Evolutionary conservation across 371 early-diverging fungal species (phyloP).

Genomic region (Mucor piriformis): DNA sequence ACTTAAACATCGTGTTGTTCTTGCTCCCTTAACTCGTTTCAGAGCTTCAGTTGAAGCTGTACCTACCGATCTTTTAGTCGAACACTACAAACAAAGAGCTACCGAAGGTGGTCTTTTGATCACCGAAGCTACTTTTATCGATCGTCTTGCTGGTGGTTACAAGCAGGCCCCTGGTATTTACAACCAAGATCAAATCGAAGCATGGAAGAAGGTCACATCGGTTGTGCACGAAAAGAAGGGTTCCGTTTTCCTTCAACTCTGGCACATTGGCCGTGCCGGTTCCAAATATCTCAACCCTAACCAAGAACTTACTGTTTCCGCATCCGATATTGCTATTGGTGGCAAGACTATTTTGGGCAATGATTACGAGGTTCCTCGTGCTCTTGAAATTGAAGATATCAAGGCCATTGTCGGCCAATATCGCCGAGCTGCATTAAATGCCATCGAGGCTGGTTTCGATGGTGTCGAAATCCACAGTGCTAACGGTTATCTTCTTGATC

Average conservation of each 20-base stretch:
- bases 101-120: constrained; percentile 58
- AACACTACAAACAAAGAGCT: constrained; percentile 64
- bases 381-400: constrained; percentile 41
- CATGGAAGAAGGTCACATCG: constrained; percentile 43
- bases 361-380: constrained; percentile 16
- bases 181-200: constrained; percentile 45
- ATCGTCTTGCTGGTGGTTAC: constrained; percentile 34
- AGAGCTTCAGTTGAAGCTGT: constrained; percentile 12
- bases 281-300: neutral
- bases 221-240: constrained; percentile 38
- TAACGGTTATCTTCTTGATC: constrained; percentile 63
- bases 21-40: neutral
- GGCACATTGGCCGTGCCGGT: constrained; percentile 39
- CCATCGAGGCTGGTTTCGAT: too few species aligned
- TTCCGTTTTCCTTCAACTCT: constrained; percentile 54
- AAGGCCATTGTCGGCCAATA: constrained; percentile 54
- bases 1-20: neutral
- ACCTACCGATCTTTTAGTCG: constrained; percentile 44
- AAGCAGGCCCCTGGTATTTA: constrained; percentile 47
- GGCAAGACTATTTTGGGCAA: neutral
- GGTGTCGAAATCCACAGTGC: constrained; percentile 54
- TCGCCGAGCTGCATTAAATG: constrained; percentile 14
- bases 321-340: constrained; percentile 1
- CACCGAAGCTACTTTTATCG: constrained; percentile 55
- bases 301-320: constrained; percentile 11